Conservation (phyloP, 2,329 filamentous ascomycete species). For the Talaromyces sp. region DNA sequence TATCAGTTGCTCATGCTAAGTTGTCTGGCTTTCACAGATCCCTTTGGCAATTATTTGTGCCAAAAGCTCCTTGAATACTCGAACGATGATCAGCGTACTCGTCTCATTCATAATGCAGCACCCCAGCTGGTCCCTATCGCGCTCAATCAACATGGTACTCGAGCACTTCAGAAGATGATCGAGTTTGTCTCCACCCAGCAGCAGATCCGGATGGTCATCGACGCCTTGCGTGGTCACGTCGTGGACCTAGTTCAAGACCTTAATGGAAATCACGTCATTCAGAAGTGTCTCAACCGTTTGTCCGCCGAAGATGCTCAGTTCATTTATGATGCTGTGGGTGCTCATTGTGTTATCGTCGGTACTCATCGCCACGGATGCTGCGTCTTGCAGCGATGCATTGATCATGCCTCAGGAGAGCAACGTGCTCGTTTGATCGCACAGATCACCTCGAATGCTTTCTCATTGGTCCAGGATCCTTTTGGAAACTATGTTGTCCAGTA, state of each 20-base stretch:
- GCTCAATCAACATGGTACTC: constrained; percentile 93
- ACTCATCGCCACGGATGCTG: constrained; percentile 98
- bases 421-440: constrained; percentile 80
- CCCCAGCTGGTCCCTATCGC: constrained; percentile 88
- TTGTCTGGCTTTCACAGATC: constrained; percentile 53
- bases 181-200: constrained; percentile 84
- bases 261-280: constrained; percentile 98
- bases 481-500: constrained; percentile 99
- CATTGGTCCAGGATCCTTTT: constrained; percentile 92
- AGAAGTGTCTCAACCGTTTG: constrained; percentile 97
- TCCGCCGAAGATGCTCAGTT: constrained; percentile 81
- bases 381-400: constrained; percentile 95
- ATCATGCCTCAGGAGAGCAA: constrained; percentile 87
- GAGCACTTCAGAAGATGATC: constrained; percentile 98
- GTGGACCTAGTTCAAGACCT: constrained; percentile 95
- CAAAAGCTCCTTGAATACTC: constrained; percentile 96
- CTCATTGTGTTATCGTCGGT: constrained; percentile 81
- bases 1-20: constrained; percentile 22
- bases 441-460: constrained; percentile 84
- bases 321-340: constrained; percentile 92
- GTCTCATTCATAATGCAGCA: constrained; percentile 84
- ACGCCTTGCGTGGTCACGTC: constrained; percentile 76
- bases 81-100: constrained; percentile 90
- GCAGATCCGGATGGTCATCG: constrained; percentile 84
- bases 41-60: constrained; percentile 98